Evolutionary conservation across 371 early-diverging fungal genomes (phyloP), one percentile per base, ranked within the genome.

Genomic region (Sporodiniella umbellata): DNA sequence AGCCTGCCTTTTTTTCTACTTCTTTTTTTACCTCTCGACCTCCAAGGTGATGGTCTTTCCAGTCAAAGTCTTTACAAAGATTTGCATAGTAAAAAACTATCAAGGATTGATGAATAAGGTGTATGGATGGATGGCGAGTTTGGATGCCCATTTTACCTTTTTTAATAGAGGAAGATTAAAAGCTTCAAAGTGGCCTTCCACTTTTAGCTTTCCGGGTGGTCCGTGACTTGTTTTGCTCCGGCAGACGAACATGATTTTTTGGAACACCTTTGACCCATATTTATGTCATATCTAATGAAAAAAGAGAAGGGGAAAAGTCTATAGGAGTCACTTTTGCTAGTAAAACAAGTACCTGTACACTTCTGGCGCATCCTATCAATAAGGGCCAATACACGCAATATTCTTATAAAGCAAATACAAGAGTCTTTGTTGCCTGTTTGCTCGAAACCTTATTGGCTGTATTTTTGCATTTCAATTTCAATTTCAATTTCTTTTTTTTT

Each of bases 41-140:
- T 96, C 96, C 51, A 96, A 86, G 56, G 93, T 90, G 64, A 91
- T 91, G 64, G 92, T 92, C 79, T 88, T 88, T 50, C 92, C 90
- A 50, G 87, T 88, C 49, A 85, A 77, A 53, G 86, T 89, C 81
- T 89, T 91, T 63, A 92, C 90, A 60, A 87, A 89, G 62, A 87
- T 87, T 64, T 89, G 87, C 88, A 68, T 68, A 44, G 54, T 58
- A 54, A 45, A 62, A 58, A 54, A 53, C 52, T 45, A 14, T 21
- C 18, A 21, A 26, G 22, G 31, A 15, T 26, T 10, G 24, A 38
- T 12, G 18, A 28, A 12, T 7, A 4, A 4, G 22, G 19, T 42
- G 51, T 49, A 57, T 58, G 52, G 44, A 54, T 63, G 45, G 55
- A 58, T 58, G 14, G 1, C 17, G 31, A 14, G 8, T n/a, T 18